A percentile compares a stretch with the other conserved stretches of the same genome.
These are phyloP conservation scores for Colletotrichum destructivum DNA, from an alignment of 2,329 filamentous ascomycete genomes.

Conservation along the genomic window DNA sequence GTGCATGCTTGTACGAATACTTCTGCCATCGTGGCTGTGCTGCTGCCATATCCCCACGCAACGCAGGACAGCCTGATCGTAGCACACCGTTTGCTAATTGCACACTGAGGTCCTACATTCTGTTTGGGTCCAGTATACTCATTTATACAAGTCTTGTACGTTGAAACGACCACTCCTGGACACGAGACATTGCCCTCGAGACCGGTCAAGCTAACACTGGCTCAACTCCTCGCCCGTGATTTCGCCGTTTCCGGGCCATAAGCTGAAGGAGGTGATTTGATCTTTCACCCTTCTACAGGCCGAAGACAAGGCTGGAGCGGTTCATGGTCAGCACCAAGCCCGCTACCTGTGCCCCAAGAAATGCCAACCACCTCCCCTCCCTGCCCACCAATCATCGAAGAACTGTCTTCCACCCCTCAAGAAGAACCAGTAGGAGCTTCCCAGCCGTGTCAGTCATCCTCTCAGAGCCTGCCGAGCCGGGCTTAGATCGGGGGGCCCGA, in stretches of 20 bases:
- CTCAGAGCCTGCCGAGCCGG: constrained; percentile 17
- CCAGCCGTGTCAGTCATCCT: constrained; percentile 4
- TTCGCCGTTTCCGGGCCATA: not conserved
- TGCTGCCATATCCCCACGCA: constrained; percentile 17
- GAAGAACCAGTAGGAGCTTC: constrained; percentile 6
- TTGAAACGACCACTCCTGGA: not conserved
- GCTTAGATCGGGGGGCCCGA: constrained; percentile 1
- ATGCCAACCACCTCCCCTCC: not conserved
- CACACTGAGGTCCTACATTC: not conserved
- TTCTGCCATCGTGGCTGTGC: not conserved
- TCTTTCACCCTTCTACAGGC: not conserved
- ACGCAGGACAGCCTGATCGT: constrained; percentile 16
- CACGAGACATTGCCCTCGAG: too few relatives aligned
- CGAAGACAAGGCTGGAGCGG: not conserved
- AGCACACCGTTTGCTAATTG: not conserved
- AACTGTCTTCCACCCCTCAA: constrained; percentile 3
- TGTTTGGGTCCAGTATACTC: not conserved
- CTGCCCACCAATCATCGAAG: constrained; percentile 10
- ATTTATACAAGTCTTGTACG: constrained; percentile 2
- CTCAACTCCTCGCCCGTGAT: not conserved
- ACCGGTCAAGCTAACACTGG: not conserved
- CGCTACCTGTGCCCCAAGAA: not conserved
- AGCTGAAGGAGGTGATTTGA: not conserved
- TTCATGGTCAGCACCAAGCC: not conserved
- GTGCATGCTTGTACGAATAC: too few relatives aligned